Evolutionary conservation across 2,329 filamentous ascomycete genomes (phyloP), one percentile per base, ranked within the genome.

Genomic region (Arthrobotrys sphaeroides): DNA sequence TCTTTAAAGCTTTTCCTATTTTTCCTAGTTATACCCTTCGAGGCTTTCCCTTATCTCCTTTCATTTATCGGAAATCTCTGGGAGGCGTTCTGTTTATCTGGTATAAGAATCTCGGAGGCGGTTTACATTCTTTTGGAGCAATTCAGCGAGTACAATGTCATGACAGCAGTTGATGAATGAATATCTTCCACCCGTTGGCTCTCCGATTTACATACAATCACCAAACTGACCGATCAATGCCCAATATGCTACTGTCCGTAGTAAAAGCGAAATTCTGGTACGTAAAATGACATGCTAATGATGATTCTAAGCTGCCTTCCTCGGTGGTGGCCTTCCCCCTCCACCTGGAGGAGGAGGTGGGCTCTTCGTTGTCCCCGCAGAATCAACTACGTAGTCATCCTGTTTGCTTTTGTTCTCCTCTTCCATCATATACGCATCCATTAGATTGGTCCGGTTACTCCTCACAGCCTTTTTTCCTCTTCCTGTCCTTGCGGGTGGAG

Each of bases 341-440:
- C n/a, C n/a, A n/a, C 68, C 77, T 2, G 67, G 62, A 24, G 78
- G 78, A 36, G 76, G 77, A 16, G 79, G 77, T 16, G 76, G 73
- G 26, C 55, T 62, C 31, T 64, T 73, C 12, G 77, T 33, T 45
- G 62, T 45, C 10, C 33, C 26, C n/a, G 20, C 59, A 33, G 55
- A 33, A 13, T 73, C 68, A 13, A 76, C 55, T 5, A 66, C 22
- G 53, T 77, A 73, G 59, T 84, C 83, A 47, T 83, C 78, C 77
- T 84, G 82, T 55, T 80, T 79, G 60, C 83, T 84, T 80, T 84
- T 84, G 78, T 82, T 79, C 78, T 85, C 84, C 45, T 83, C 83
- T 78, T 85, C 84, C 45, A 82, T 82, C 80, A 85, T 84, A 60
- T 84, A 85, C 51, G 83, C 83, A 73, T 85, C 84, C 75, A 85